A percentile compares a stretch with the other conserved stretches of the same genome.
Conservation (phyloP, 73 alveolate genomes). For the Symbiodinium natans region DNA sequence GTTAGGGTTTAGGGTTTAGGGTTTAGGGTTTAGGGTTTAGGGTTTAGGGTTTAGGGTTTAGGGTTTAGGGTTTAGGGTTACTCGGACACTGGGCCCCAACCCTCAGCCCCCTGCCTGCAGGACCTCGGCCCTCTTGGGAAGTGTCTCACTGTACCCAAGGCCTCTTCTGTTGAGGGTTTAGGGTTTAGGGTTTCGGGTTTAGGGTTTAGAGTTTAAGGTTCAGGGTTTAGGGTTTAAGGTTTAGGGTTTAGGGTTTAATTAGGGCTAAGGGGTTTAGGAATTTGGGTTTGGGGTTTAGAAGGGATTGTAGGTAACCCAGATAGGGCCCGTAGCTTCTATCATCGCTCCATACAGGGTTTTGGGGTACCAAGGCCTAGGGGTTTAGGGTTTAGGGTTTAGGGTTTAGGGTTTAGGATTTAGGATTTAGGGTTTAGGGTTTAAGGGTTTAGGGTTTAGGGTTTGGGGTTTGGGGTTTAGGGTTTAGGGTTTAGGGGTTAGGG, state of each 20-base stretch:
- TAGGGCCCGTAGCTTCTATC: no score
- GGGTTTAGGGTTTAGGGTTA: no score
- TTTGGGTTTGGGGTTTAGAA: not conserved
- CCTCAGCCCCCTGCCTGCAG: constrained; percentile 14
- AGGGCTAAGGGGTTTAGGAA: not conserved
- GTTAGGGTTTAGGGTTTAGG: no score
- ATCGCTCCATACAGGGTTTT: not conserved
- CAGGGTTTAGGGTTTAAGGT: not conserved
- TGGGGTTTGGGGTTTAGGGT: no score
- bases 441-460: no score
- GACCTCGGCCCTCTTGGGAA: constrained; percentile 34
- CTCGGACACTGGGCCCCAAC: not conserved
- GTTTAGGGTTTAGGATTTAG: no score
- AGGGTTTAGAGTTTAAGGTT: not conserved
- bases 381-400: no score
- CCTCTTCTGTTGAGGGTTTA: not conserved
- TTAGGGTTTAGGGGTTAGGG: no score
- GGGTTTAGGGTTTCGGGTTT: not conserved
- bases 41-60: no score
- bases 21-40: no score
- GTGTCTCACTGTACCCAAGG: constrained; percentile 48
- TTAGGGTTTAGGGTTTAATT: not conserved
- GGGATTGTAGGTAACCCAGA: not conserved
- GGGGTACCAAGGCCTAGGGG: not conserved
- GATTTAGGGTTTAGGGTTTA: not conserved